Conservation (phyloP, 768 basidiomycete genomes). For the Termitomyces sp. region DNA sequence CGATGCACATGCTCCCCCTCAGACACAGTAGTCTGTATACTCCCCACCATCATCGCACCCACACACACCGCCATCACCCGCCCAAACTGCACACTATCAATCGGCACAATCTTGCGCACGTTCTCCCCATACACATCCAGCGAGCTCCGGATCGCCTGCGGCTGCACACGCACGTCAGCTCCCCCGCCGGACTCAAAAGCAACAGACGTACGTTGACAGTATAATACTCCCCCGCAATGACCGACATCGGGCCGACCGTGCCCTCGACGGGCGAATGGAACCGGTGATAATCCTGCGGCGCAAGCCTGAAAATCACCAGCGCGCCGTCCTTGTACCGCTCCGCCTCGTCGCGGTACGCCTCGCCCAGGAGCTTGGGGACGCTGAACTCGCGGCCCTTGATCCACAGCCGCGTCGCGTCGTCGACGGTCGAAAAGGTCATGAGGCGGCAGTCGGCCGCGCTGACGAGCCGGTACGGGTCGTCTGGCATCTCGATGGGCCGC, state of each 20-base stretch:
- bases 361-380: conserved; percentile 73
- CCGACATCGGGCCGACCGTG: conserved; percentile 72
- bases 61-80: conserved; percentile 88
- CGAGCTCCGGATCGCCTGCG: conserved; percentile 87
- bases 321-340: conserved; percentile 76
- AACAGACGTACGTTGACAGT: conserved; percentile 73
- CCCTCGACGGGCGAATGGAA: conserved; percentile 90
- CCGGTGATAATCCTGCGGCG: conserved; percentile 94
- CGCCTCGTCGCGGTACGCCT: conserved; percentile 62
- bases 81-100: conserved; percentile 86
- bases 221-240: conserved; percentile 90
- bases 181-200: not conserved
- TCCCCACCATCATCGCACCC: conserved; percentile 95
- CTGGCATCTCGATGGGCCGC: conserved; percentile 64
- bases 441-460: conserved; percentile 91
- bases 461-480: conserved; percentile 75
- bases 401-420: conserved; percentile 86
- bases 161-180: conserved; percentile 33
- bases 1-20: conserved; percentile 77
- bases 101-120: conserved; percentile 85
- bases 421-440: conserved; percentile 75
- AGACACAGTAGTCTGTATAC: conserved; percentile 79
- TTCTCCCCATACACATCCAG: conserved; percentile 96
- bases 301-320: conserved; percentile 84
- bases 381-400: conserved; percentile 97